phyloP scores from a whole-genome alignment of 1,139 yeast species.

The Oligophagozyma castellii region DNA sequence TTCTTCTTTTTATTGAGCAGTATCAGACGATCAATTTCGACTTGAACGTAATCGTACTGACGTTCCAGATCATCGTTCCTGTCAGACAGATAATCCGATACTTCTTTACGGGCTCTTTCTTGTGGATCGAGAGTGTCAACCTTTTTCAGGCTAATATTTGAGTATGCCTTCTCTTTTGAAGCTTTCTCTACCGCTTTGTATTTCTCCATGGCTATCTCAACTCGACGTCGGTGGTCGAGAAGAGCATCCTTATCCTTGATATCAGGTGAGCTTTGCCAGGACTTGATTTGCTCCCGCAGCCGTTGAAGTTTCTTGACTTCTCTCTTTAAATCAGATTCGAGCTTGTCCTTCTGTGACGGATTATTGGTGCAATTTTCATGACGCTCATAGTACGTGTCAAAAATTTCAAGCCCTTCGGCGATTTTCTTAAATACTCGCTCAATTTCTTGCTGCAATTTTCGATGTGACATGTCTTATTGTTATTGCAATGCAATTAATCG shows the following conservation, averaged over 20 bases:
- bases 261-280: constrained; percentile 62
- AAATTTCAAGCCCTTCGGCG: constrained; percentile 56
- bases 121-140: constrained; percentile 46
- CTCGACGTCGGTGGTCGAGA: constrained; percentile 47
- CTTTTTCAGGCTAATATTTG: constrained; percentile 42
- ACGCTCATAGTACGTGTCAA: constrained; percentile 58
- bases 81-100: constrained; percentile 44
- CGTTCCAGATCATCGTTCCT: constrained; percentile 49
- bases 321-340: constrained; percentile 56
- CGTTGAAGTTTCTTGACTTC: constrained; percentile 65
- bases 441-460: constrained; percentile 63
- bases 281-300: constrained; percentile 63
- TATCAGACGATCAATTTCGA: constrained; percentile 38
- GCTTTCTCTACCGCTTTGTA: constrained; percentile 67
- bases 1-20: constrained; percentile 34
- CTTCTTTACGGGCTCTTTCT: constrained; percentile 44
- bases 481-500: too few relatives aligned
- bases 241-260: constrained; percentile 55
- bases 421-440: constrained; percentile 71
- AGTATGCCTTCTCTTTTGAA: constrained; percentile 61
- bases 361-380: constrained; percentile 46
- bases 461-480: constrained; percentile 39
- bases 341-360: constrained; percentile 57
- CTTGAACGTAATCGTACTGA: constrained; percentile 49
- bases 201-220: constrained; percentile 72